Evolutionary conservation across 1,139 yeast species (phyloP).

Genomic region (Torulaspora globosa): DNA sequence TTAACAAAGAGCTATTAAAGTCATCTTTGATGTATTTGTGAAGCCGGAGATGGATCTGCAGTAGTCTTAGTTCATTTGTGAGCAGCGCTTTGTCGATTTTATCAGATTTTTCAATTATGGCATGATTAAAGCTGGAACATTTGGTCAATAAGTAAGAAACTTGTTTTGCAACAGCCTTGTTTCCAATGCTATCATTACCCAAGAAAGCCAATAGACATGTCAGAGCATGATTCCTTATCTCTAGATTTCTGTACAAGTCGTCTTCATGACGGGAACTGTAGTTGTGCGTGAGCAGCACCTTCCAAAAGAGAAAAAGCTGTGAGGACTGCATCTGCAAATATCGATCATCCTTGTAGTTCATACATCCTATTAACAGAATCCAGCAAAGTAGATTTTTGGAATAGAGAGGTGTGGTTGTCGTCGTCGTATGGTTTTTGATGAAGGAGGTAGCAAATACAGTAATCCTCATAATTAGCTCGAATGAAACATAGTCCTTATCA

Average conservation of each 20-base stretch:
- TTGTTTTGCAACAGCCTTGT: conserved; percentile 42
- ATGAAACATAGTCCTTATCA: conserved; percentile 39
- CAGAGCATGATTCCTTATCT: conserved; percentile 46
- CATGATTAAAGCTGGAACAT: conserved; percentile 36
- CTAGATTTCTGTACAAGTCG: conserved; percentile 44
- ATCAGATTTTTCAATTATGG: conserved; percentile 27
- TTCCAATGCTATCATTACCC: conserved; percentile 36
- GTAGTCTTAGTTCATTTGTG: conserved; percentile 43
- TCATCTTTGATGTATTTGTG: conserved; percentile 42
- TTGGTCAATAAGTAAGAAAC: conserved; percentile 44
- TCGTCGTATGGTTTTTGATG: conserved; percentile 36
- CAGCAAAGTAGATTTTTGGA: conserved; percentile 54
- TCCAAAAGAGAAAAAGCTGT: conserved; percentile 77
- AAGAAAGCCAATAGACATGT: conserved; percentile 46
- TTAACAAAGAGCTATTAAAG: conserved; percentile 44
- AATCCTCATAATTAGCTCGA: conserved; percentile 37
- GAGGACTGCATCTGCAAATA: conserved; percentile 69
- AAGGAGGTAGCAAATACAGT: conserved; percentile 37
- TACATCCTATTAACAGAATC: conserved; percentile 72
- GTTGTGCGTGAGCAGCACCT: conserved; percentile 59
- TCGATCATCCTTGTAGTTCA: conserved; percentile 57
- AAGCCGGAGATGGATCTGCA: conserved; percentile 43
- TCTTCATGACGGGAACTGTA: conserved; percentile 35
- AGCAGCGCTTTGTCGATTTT: conserved; percentile 32
- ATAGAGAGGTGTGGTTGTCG: conserved; percentile 37